Base-by-base conservation (phyloP, 2,329 filamentous ascomycete genomes). In the Cytospora chrysosperma region DNA sequence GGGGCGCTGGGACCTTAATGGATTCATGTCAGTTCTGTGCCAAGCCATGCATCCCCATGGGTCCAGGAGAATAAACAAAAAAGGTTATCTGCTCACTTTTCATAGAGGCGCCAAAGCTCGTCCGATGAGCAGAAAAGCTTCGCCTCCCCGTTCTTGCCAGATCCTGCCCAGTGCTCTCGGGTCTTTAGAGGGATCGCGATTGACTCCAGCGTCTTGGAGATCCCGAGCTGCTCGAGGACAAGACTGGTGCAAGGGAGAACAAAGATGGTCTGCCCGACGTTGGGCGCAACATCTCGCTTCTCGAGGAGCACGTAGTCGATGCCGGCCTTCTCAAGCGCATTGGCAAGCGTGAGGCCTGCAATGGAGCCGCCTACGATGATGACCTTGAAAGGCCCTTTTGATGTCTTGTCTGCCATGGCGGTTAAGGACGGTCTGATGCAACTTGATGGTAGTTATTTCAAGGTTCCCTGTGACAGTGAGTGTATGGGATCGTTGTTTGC, bases 301-400 rank as follows among this genome's bases (percentile, higher is more conserved):
- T 86, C 82, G 0, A 86, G 74, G 0, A 85, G 62, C 2, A 82
- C 63, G 68, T 79, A 85, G 65, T 84, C 77, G 61, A 85, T 78
- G 30, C 69, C 70, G 37, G 77, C 71, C 51, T 70, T 69, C 59
- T 84, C 75, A 5, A 65, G 75, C 65, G 77, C 75, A 50, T 77
- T 75, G 4, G 81, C 79, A 9, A 83, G 69, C 0, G 77, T 73
- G 1, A 83, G 70, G 8, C 83, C 83, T 2, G 77, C 74, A n/a
- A 84, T 71, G 53, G 78, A 76, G 8, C 79, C 82, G 21, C 82
- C 82, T 1, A 74, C 78, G 47, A 85, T 82, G 59, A 83, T 70
- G 27, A 82, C 74, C 57, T 72, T 60, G 26, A 60, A 60, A 1
- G 50, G 58, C n/a, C 51, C 17, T 2, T 47, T 10, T 47, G 58